These are phyloP conservation scores for Fusarium globosum DNA, from an alignment of 2,329 filamentous ascomycete genomes.

Conservation along the genomic window DNA sequence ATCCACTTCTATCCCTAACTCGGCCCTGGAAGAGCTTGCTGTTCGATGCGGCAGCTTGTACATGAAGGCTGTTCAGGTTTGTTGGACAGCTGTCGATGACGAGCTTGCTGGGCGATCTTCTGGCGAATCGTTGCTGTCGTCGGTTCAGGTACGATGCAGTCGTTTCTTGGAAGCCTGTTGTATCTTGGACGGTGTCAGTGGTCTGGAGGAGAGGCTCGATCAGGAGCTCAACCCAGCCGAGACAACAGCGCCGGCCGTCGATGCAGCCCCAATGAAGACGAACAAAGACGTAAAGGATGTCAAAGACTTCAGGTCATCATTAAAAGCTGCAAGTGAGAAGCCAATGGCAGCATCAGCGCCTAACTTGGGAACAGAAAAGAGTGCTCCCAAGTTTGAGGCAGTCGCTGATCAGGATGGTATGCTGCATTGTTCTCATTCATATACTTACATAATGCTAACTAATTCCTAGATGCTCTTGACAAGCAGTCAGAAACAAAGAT, in stretches of 20 bases:
- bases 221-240: conserved; percentile 56
- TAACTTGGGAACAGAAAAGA: neutral
- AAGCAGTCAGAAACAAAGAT: conserved; percentile 56
- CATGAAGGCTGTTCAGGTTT: conserved; percentile 78
- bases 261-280: conserved; percentile 4
- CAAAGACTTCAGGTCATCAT: conserved; percentile 16
- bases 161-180: conserved; percentile 70
- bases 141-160: conserved; percentile 65
- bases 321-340: conserved; percentile 32
- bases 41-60: conserved; percentile 79
- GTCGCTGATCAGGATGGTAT: conserved; percentile 38
- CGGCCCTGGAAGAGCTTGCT: conserved; percentile 71
- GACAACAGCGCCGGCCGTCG: neutral
- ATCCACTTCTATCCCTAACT: conserved; percentile 66
- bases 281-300: conserved; percentile 29
- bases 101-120: conserved; percentile 60
- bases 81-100: conserved; percentile 76
- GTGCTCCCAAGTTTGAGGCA: conserved; percentile 10
- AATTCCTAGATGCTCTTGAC: conserved; percentile 34
- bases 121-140: conserved; percentile 63
- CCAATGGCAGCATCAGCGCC: conserved; percentile 11
- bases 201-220: conserved; percentile 64
- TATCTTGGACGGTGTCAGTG: conserved; percentile 69
- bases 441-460: conserved; percentile 1
- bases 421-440: neutral